These are phyloP conservation scores for Debaryomyces robertsiae DNA, from an alignment of 1,139 yeast genomes.

Conservation along the genomic window DNA sequence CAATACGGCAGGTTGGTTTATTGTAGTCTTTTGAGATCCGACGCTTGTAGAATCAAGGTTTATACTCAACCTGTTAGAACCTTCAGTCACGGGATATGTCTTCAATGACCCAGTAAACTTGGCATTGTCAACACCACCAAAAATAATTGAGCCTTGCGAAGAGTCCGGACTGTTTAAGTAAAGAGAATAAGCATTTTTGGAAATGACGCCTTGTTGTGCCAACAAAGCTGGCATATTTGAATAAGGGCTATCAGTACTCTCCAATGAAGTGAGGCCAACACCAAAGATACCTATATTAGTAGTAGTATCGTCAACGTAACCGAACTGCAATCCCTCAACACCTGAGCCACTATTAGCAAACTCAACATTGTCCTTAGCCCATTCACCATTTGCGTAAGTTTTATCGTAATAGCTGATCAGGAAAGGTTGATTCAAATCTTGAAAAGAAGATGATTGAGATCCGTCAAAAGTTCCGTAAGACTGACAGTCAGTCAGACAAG, in stretches of 20 bases:
- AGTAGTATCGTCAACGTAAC: slow-evolving; percentile 39
- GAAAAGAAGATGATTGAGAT: slow-evolving; percentile 15
- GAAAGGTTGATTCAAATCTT: slow-evolving; percentile 18
- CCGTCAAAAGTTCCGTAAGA: slow-evolving; percentile 11
- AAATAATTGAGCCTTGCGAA: slow-evolving; percentile 26
- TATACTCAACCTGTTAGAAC: background rate
- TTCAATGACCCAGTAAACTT: slow-evolving; percentile 27
- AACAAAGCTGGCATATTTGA: slow-evolving; percentile 31
- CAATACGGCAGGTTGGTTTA: slow-evolving; percentile 12
- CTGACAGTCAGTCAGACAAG: slow-evolving; percentile 16
- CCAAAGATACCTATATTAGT: slow-evolving; percentile 45
- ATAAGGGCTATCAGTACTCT: slow-evolving; percentile 15
- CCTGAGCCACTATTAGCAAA: background rate
- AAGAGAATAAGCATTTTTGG: slow-evolving; percentile 35
- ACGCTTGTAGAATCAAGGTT: slow-evolving; percentile 4
- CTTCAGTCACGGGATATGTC: slow-evolving; percentile 1
- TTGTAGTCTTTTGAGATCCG: slow-evolving; percentile 4
- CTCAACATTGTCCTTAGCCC: slow-evolving; percentile 56
- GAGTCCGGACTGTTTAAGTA: slow-evolving; percentile 29
- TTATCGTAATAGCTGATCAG: slow-evolving; percentile 11
- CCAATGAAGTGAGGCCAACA: slow-evolving; percentile 19
- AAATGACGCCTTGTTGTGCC: slow-evolving; percentile 28
- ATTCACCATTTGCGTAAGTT: slow-evolving; percentile 45
- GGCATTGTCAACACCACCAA: slow-evolving; percentile 34
- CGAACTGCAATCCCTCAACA: slow-evolving; percentile 47